Evolutionary conservation across 495 filamentous ascomycete species (phyloP), one percentile per base, ranked within the genome.

Genomic region (Schizothecium vesticola): DNA sequence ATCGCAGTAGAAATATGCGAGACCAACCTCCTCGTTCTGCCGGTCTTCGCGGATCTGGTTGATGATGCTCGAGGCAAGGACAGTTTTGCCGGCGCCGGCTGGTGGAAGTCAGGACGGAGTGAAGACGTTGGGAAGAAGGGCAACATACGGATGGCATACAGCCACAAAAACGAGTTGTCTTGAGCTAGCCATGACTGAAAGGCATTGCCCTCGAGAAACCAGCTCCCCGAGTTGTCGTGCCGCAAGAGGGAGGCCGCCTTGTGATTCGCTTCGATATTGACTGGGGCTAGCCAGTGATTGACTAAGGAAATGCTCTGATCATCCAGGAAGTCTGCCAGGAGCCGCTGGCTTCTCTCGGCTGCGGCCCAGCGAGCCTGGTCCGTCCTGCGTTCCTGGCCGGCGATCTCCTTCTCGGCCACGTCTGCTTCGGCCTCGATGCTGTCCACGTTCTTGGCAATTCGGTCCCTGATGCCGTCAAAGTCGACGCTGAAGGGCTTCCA

Each of bases 401-500:
- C 67, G 8, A 69, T 22, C 26, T 69, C 67, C 24, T 58, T 60
- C 36, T 69, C 67, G 10, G 67, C 63, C 3, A 69, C 2, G 22
- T 65, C 67, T 3, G 67, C 67, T 36, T 69, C 67, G 3, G 56
- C 56, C 12, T 69, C 67, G 57, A 69, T 65, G 23, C 24, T 58
- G 21, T 61, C 29, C 11, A 69, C 67, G 26, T 28, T 65, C 43
- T 66, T 69, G 22, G 56, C 31, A n/a, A 69, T 69, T 7, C 63
- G 62, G 36, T 65, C 57, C 33, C 61, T 69, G 57, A 69, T 66
- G 31, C 67, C 63, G 23, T 59, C 67, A 65, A 69, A 69, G 2
- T 69, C 56, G 24, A 69, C 67, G 31, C 25, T 65, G 43, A 69
- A 69, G 2, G 67, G 67, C 23, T 69, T 69, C 67, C 67, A 69